Evolutionary conservation across 192 early-diverging fungal species (phyloP).

Genomic region (Obelidium mucronatum): DNA sequence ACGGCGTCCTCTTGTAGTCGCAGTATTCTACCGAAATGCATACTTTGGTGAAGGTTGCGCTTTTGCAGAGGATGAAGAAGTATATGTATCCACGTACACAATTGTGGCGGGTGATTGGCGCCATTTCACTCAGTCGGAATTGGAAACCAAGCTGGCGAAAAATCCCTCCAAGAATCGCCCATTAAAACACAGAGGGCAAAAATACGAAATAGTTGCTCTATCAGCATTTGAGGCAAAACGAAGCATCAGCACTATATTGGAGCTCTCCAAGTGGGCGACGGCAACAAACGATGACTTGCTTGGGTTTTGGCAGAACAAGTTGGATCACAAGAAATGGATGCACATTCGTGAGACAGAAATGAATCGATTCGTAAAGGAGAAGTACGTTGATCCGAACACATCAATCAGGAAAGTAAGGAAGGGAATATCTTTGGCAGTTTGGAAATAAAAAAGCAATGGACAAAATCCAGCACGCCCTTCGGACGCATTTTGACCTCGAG

Average conservation of each 20-base stretch:
- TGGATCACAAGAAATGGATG: conserved; percentile 27
- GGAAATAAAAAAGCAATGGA: conserved; percentile 4
- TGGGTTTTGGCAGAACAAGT: neutral
- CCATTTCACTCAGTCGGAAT: neutral
- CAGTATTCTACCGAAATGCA: conserved; percentile 3
- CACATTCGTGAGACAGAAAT: conserved; percentile 16
- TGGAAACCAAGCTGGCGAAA: neutral
- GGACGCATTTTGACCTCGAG: conserved; percentile 34
- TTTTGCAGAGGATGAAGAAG: neutral
- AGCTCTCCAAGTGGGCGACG: neutral
- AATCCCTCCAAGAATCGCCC: too few species aligned
- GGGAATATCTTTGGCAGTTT: neutral
- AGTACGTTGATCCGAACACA: conserved; percentile 38
- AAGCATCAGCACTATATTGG: conserved; percentile 27
- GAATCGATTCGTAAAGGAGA: conserved; percentile 35
- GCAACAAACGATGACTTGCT: conserved; percentile 21
- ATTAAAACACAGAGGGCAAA: neutral
- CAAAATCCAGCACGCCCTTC: neutral
- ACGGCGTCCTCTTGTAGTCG: conserved; percentile 31
- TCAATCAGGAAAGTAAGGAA: neutral
- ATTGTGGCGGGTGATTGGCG: conserved; percentile 32
- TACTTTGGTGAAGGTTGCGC: conserved; percentile 55
- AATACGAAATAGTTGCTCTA: conserved; percentile 32
- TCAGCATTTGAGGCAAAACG: conserved; percentile 34
- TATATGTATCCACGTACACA: neutral